These are phyloP conservation scores for Fusarium algeriense DNA, from an alignment of 2,329 filamentous ascomycete species.

Conservation along the genomic window DNA sequence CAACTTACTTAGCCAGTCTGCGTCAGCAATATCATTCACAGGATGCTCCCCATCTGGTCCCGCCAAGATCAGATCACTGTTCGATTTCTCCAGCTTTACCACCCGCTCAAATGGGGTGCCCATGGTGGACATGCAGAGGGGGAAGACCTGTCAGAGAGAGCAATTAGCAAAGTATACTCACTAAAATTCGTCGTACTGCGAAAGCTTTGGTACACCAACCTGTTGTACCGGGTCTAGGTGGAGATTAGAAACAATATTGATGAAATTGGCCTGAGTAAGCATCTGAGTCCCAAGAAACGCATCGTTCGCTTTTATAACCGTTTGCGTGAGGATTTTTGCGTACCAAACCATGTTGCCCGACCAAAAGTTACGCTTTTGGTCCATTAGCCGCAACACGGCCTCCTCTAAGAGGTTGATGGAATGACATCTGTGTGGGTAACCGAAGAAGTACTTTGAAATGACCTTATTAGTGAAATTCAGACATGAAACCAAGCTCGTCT, in stretches of 20 bases:
- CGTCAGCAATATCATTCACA: accelerated
- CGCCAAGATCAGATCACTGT: not conserved
- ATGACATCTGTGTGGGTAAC: not conserved
- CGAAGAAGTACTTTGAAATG: not conserved
- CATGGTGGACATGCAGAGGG: not conserved
- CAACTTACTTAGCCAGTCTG: not conserved
- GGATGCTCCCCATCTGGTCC: not conserved
- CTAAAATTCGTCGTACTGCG: not conserved
- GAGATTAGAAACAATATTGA: conserved; percentile 3
- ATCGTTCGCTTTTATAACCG: conserved; percentile 5
- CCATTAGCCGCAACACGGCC: not conserved
- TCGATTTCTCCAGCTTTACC: not conserved
- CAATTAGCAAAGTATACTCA: not conserved
- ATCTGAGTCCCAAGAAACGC: conserved; percentile 13
- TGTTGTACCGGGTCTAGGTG: not conserved
- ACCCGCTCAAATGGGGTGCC: not conserved
- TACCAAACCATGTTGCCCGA: not conserved
- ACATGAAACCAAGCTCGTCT: accelerated
- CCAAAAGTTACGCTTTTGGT: accelerated
- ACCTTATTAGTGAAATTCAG: not conserved
- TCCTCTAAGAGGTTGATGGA: not conserved
- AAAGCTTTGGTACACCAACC: not conserved
- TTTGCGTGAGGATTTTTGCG: not conserved
- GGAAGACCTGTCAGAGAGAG: not conserved
- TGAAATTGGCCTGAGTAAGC: conserved; percentile 11